Conservation (phyloP, 441 rosid genomes). For the Syzygium malaccense region DNA sequence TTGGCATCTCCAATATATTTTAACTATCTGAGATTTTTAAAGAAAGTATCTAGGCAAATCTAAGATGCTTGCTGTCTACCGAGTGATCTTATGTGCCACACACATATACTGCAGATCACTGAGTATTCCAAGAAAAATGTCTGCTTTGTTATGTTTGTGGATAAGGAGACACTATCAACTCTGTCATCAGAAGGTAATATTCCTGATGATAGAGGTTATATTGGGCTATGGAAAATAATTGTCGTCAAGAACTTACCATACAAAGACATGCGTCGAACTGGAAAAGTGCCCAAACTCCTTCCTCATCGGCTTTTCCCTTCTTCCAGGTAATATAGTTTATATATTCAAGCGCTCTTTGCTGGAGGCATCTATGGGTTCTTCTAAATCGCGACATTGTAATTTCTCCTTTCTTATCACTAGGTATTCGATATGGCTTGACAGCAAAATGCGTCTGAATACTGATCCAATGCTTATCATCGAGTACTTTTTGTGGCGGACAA, state of each 20-base stretch:
- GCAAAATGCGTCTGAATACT: conserved; percentile 78
- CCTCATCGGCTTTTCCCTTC: conserved; percentile 91
- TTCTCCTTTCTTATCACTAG: conserved; percentile 23
- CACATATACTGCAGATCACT: conserved; percentile 48
- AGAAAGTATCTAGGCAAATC: background rate
- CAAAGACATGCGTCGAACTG: conserved; percentile 54
- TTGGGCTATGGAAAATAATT: conserved; percentile 60
- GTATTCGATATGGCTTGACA: conserved; percentile 91
- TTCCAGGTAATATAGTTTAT: conserved; percentile 41
- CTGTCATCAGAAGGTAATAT: conserved; percentile 48
- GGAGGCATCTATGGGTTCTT: conserved; percentile 3
- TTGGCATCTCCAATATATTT: background rate
- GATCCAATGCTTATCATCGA: conserved; percentile 82
- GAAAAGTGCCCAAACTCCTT: conserved; percentile 70
- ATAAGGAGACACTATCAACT: conserved; percentile 47
- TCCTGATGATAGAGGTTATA: conserved; percentile 46
- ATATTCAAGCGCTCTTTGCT: conserved; percentile 14
- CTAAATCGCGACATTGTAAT: background rate
- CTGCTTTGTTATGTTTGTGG: conserved; percentile 65
- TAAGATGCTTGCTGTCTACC: background rate
- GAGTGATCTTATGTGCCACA: background rate
- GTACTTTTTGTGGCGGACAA: conserved; percentile 73
- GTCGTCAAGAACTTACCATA: conserved; percentile 52
- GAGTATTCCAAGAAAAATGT: conserved; percentile 53
- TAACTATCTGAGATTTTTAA: background rate